phyloP scores from a whole-genome alignment of 805 yeast species.

The Saturnispora mendoncae region DNA sequence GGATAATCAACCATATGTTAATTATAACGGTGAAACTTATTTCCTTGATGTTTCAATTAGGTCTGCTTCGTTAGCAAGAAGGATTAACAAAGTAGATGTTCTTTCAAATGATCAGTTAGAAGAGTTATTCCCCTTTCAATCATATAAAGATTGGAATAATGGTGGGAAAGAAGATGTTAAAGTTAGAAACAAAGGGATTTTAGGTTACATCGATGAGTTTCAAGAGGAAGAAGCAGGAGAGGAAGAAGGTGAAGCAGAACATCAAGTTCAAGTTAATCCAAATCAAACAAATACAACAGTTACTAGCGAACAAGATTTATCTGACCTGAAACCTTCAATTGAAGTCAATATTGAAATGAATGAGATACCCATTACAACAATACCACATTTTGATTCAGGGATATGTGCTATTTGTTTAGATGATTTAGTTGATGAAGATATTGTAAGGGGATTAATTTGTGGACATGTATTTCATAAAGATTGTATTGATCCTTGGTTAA shows the following conservation, averaged over 20 bases:
- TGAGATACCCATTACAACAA: neutral
- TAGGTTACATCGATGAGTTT: constrained; percentile 32
- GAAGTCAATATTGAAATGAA: constrained; percentile 4
- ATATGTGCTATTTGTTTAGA: constrained; percentile 76
- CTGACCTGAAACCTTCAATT: constrained; percentile 6
- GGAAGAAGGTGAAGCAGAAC: constrained; percentile 1
- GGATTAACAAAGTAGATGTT: constrained; percentile 40
- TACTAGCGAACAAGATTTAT: constrained; percentile 10
- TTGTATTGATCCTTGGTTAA: constrained; percentile 79
- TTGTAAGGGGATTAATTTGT: constrained; percentile 66
- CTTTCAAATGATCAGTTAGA: constrained; percentile 42
- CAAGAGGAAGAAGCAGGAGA: constrained; percentile 24
- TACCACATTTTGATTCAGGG: constrained; percentile 51
- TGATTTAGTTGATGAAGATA: constrained; percentile 48
- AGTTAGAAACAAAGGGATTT: constrained; percentile 32
- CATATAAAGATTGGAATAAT: constrained; percentile 51
- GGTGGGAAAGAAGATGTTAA: constrained; percentile 51
- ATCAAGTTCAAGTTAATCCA: constrained; percentile 2
- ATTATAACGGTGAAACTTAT: constrained; percentile 6
- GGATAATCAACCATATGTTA: constrained; percentile 10
- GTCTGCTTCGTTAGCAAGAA: constrained; percentile 24
- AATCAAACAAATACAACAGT: neutral
- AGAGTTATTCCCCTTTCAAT: constrained; percentile 46
- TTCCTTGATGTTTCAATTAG: constrained; percentile 7
- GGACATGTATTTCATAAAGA: constrained; percentile 77